Evolutionary conservation across 148 eudicot species (phyloP).

Genomic region (Cornus florida): DNA sequence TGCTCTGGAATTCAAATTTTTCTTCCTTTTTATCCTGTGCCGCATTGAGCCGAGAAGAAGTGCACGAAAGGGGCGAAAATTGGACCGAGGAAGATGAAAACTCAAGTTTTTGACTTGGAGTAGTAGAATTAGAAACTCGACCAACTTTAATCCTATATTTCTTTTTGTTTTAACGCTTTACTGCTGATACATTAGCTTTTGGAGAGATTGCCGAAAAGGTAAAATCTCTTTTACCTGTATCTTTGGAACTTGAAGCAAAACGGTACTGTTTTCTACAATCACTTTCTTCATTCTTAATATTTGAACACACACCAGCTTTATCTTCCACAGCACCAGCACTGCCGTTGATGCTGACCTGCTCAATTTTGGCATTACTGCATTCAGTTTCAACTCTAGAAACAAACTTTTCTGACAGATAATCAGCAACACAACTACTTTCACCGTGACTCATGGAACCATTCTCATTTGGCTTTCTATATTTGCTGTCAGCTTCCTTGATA

Average conservation of each 20-base stretch:
- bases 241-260: slow-evolving; percentile 22
- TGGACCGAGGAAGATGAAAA: slow-evolving; percentile 16
- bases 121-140: slow-evolving; percentile 22
- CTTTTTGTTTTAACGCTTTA: slow-evolving; percentile 44
- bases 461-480: background rate
- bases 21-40: slow-evolving; percentile 25
- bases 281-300: slow-evolving; percentile 17
- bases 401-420: slow-evolving; percentile 15
- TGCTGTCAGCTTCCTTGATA: slow-evolving; percentile 1
- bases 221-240: slow-evolving; percentile 26
- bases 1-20: slow-evolving; percentile 21
- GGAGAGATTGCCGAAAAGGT: slow-evolving; percentile 36
- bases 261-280: slow-evolving; percentile 19
- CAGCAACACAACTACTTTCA: slow-evolving; percentile 18
- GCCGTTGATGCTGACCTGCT: slow-evolving; percentile 11
- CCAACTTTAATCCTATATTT: slow-evolving; percentile 65
- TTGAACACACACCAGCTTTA: slow-evolving; percentile 20
- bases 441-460: slow-evolving; percentile 1
- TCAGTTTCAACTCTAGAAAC: slow-evolving; percentile 12
- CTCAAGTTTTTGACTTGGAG: slow-evolving; percentile 14
- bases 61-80: slow-evolving; percentile 24
- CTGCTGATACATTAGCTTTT: slow-evolving; percentile 41
- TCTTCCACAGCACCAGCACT: slow-evolving; percentile 14
- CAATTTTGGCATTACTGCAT: slow-evolving; percentile 16
- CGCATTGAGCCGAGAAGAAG: slow-evolving; percentile 19